phyloP scores from a whole-genome alignment of 345 rosid genomes.

The Gossypium ekmanianum region DNA sequence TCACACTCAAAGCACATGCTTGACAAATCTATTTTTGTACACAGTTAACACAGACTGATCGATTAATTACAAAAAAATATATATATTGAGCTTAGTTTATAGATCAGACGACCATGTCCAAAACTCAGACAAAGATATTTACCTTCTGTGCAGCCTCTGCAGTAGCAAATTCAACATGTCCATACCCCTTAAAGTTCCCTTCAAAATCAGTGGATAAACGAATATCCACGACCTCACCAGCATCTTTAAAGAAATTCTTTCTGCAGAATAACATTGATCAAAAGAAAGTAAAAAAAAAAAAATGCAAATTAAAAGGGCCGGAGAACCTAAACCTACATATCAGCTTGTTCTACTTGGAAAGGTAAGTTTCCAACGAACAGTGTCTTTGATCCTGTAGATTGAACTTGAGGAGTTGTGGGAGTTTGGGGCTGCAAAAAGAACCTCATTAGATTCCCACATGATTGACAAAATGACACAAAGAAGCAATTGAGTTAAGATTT shows the following conservation, averaged over 20 bases:
- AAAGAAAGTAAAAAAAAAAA: not conserved
- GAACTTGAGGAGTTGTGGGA: constrained; percentile 45
- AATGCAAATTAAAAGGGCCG: not conserved
- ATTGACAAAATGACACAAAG: not conserved
- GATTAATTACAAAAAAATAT: not conserved
- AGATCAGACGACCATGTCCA: not conserved
- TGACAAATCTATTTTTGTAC: not conserved
- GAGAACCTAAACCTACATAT: constrained; percentile 50
- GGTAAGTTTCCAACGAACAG: constrained; percentile 72
- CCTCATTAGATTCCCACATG: not conserved
- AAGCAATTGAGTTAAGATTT: not conserved
- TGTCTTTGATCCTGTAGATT: constrained; percentile 52
- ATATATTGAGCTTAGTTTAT: not conserved
- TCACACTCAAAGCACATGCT: not conserved
- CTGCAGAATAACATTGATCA: constrained; percentile 31
- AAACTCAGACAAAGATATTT: constrained; percentile 9
- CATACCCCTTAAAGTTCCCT: constrained; percentile 61
- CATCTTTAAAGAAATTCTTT: constrained; percentile 59
- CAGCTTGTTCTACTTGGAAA: constrained; percentile 45
- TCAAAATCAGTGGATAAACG: constrained; percentile 49
- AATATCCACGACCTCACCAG: constrained; percentile 67
- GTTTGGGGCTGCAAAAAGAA: constrained; percentile 52
- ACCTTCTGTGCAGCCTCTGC: constrained; percentile 72
- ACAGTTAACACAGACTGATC: not conserved
- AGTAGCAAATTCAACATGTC: constrained; percentile 81